A percentile compares a stretch with the other conserved stretches of the same genome.
Conservation (phyloP, 2,329 filamentous ascomycete genomes). For the Fusarium mangiferae region DNA sequence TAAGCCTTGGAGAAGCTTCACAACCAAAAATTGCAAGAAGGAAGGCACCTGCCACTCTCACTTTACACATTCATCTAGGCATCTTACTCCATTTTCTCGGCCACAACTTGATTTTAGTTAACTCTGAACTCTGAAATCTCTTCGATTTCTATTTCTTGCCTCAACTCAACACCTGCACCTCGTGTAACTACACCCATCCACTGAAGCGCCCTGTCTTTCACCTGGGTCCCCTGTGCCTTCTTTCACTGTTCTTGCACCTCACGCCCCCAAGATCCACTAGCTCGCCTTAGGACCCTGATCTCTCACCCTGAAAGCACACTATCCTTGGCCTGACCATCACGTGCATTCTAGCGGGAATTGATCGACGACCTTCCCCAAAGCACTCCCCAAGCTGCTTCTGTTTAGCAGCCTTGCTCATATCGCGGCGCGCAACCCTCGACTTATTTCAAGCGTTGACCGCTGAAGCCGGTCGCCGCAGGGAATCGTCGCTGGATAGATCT, state of each 20-base stretch:
- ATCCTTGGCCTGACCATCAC: conserved; percentile 36
- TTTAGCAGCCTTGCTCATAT: conserved; percentile 38
- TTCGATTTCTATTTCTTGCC: not conserved
- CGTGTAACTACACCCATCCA: not conserved
- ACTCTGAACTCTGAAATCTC: not conserved
- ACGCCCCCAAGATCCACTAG: conserved; percentile 28
- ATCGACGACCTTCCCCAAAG: conserved; percentile 35
- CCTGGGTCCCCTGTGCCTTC: not conserved
- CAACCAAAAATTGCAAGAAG: not conserved
- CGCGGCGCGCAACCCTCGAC: conserved; percentile 45
- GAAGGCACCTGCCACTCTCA: not conserved
- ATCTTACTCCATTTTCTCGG: not conserved
- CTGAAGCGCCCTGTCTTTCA: not conserved
- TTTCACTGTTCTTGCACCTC: not conserved
- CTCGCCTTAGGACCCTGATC: conserved; percentile 19
- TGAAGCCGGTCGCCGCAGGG: conserved; percentile 43
- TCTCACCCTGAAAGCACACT: conserved; percentile 2
- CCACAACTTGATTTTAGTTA: not conserved
- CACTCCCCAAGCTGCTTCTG: conserved; percentile 36
- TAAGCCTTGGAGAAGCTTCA: not conserved
- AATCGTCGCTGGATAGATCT: conserved; percentile 9
- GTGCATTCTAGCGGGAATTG: conserved; percentile 39
- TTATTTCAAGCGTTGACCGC: conserved; percentile 48
- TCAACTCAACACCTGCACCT: not conserved
- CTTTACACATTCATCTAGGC: not conserved